These are phyloP conservation scores for Parietaria judaica DNA, from an alignment of 306 rosid species.

Conservation along the genomic window DNA sequence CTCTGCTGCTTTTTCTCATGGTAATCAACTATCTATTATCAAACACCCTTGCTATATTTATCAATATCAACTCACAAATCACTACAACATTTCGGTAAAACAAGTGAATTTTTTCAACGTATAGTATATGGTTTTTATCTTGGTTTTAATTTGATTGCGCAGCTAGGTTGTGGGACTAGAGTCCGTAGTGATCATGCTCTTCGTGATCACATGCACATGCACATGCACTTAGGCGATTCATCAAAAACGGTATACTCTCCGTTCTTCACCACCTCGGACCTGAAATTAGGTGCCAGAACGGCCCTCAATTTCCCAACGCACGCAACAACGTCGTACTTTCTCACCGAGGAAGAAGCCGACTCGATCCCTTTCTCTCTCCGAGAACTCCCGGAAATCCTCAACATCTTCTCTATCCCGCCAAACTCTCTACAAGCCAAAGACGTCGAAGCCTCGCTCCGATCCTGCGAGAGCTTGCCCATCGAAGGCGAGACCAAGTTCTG, in stretches of 20 bases:
- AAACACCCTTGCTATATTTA: background rate
- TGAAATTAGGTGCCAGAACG: conserved; percentile 38
- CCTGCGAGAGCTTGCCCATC: conserved; percentile 30
- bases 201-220: background rate
- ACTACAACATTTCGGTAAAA: no score
- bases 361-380: conserved; percentile 46
- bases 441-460: conserved; percentile 30
- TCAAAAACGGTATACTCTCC: background rate
- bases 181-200: no score
- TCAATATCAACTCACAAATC: no score
- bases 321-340: conserved; percentile 17
- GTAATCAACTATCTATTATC: background rate
- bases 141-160: background rate
- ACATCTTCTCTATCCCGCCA: conserved; percentile 37
- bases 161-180: background rate
- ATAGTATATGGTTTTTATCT: no score
- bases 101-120: no score
- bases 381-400: conserved; percentile 41
- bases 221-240: background rate
- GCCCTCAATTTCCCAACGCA: conserved; percentile 38
- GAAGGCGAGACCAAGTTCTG: conserved; percentile 47
- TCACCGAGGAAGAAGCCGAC: conserved; percentile 35
- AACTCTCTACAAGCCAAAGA: conserved; percentile 31
- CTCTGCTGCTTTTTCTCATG: background rate
- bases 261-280: conserved; percentile 37